Percentiles rank a stretch among this genome's conserved stretches.
phyloP scores from a whole-genome alignment of 805 yeast genomes.

The Candida maesae region DNA sequence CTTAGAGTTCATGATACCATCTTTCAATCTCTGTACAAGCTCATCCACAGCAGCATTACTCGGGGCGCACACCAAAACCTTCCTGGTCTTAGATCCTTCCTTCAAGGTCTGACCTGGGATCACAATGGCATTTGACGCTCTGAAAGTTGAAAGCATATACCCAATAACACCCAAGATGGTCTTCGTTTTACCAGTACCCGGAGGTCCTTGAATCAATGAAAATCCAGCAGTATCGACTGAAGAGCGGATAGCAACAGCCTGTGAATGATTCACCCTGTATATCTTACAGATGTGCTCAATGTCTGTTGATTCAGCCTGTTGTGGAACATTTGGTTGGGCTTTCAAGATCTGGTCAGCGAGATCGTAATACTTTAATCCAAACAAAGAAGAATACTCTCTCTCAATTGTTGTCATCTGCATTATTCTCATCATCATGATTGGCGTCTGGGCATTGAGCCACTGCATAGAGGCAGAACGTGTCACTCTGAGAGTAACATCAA shows the following conservation, averaged over 20 bases:
- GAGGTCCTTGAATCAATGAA: conserved; percentile 95
- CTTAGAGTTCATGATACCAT: conserved; percentile 57
- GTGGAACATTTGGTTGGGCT: conserved; percentile 56
- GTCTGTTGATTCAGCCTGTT: conserved; percentile 30
- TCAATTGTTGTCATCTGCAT: conserved; percentile 90
- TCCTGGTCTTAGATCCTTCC: conserved; percentile 34
- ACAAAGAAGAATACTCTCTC: conserved; percentile 83
- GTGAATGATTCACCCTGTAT: conserved; percentile 77
- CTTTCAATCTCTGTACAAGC: conserved; percentile 72
- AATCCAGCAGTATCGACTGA: conserved; percentile 70
- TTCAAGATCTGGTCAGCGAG: conserved; percentile 59
- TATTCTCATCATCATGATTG: conserved; percentile 64
- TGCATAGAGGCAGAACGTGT: conserved; percentile 42
- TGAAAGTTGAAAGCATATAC: conserved; percentile 49
- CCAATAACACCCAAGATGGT: conserved; percentile 93
- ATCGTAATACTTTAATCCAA: conserved; percentile 80
- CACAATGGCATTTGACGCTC: conserved; percentile 29
- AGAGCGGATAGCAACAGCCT: conserved; percentile 83
- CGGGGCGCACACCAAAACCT: conserved; percentile 91
- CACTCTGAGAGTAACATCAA: conserved; percentile 74
- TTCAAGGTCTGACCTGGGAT: conserved; percentile 26
- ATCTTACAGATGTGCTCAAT: conserved; percentile 40
- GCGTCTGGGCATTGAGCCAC: conserved; percentile 58
- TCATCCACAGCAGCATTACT: conserved; percentile 99
- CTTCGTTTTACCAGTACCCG: conserved; percentile 98